Evolutionary conservation across 2,329 filamentous ascomycete genomes (phyloP).

Genomic region (Dactylellina parvicollis): DNA sequence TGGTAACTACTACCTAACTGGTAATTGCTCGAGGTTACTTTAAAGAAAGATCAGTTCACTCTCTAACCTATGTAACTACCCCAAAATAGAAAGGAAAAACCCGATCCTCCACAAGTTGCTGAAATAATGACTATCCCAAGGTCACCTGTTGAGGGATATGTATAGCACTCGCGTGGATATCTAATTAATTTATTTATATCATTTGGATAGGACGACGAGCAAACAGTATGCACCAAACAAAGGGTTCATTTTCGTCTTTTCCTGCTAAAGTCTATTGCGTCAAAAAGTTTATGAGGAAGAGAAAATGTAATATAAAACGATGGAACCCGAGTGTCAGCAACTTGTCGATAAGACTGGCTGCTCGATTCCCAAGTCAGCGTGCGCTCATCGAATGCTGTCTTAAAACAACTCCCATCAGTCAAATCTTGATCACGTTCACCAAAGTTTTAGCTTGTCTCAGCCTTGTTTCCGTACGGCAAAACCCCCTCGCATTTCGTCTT

Average conservation of each 20-base stretch:
- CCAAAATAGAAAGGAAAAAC: not conserved
- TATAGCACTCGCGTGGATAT: conserved; percentile 13
- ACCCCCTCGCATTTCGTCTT: conserved; percentile 38
- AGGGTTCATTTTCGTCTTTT: conserved; percentile 22
- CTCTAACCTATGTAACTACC: not conserved
- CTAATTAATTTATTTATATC: conserved; percentile 20
- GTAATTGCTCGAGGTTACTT: no score
- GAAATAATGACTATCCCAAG: no score
- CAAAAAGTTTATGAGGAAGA: conserved; percentile 29
- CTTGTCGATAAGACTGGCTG: conserved; percentile 53
- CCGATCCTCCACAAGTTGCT: no score
- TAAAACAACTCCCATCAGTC: conserved; percentile 52
- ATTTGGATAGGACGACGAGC: not conserved
- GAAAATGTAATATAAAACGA: conserved; percentile 32
- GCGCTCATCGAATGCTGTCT: conserved; percentile 51
- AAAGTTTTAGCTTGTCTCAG: conserved; percentile 15
- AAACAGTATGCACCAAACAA: conserved; percentile 6
- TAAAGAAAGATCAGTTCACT: not conserved
- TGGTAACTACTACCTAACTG: no score
- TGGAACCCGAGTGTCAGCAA: conserved; percentile 40
- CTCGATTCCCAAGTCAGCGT: conserved; percentile 55
- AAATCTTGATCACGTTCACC: conserved; percentile 32
- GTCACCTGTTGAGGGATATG: not conserved
- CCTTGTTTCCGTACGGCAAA: conserved; percentile 32
- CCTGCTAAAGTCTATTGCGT: conserved; percentile 42